Evolutionary conservation across 2,329 filamentous ascomycete genomes (phyloP), one percentile per base, ranked within the genome.

Genomic region (Aspergillus persii): DNA sequence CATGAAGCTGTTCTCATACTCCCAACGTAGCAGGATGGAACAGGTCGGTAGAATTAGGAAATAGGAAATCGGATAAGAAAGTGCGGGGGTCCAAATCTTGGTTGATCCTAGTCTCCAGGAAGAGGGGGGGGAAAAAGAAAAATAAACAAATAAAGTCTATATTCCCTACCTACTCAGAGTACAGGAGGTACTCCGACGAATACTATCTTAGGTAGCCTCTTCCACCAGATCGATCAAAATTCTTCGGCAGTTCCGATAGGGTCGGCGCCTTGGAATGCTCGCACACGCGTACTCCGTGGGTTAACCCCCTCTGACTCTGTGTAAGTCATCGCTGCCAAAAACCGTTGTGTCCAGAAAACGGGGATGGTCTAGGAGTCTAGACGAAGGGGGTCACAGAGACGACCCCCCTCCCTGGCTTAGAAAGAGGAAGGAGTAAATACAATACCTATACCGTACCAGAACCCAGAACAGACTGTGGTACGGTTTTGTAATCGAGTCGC

Each of bases 281-380:
- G 11, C 36, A 41, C 15, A 41, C 26, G 26, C 26, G 26, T 9
- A 27, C 8, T 36, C 33, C 33, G 33, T 36, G 15, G 33, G 8
- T n/a, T 12, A 15, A n/a, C 33, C 12, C 8, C 27, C 46, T 53
- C 27, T 31, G 29, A 31, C 7, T 29, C 11, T 18, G 36, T 9
- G 3, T 46, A 27, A 46, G 39, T 41, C 46, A 50, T 48, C 9
- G 47, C 57, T 59, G 57, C 57, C 57, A 59, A 59, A 53, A 59
- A 53, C 57, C 57, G 57, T 59, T 59, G 56, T 57, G 18, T 39
- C 55, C 49, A 44, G 30, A 36, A 15, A 47, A 46, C 51, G 23
- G 36, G 36, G 33, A 53, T 46, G 41, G 12, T 26, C 36, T 39
- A n/a, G 36, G 15, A 15, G 15, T 12, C 4, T 6, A 15, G 36